Evolutionary conservation across 2,329 filamentous ascomycete genomes (phyloP), one percentile per base, ranked within the genome.

Genomic region (Colletotrichum scovillei): DNA sequence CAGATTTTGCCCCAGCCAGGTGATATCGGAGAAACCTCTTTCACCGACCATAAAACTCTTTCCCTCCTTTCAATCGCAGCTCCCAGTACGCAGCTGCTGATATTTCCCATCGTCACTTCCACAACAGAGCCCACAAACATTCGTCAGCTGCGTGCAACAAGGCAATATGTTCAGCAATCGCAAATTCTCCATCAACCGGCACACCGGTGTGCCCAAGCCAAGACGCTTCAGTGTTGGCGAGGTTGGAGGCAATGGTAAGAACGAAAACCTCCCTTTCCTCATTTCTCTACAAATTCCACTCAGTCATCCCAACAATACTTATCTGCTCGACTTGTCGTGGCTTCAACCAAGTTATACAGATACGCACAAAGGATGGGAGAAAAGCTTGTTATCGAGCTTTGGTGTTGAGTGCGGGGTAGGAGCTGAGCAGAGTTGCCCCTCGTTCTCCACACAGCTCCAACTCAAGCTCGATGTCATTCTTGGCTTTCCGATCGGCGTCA

Each of bases 161-260:
- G 32, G 22, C 79, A 84, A 78, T 67, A 88, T 88, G 84, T 89
- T 89, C 78, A 82, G 84, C 79, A 87, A 86, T 73, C 89, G 90
- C 83, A 91, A 91, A 80, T 92, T 92, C 82, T 91, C 89, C 75
- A 92, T 92, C 83, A 92, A 92, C 83, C 87, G 90, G 79, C 89
- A 91, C 79, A 91, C 90, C 65, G 90, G 90, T 77, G 87, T 88
- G 53, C 90, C 90, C 73, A 87, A 90, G 79, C 84, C 86, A 53
- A 86, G 90, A 75, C 87, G 90, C 76, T 92, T 91, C 79, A 92
- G 89, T 77, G 85, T 88, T 62, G 86, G 86, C 74, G 89, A 92
- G 77, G 87, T 86, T 74, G 46, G 57, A 26, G 71, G 66, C 26
- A 73, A 73, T 19, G 71, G 71, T 73, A 66, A 52, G 60, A 59